Evolutionary conservation across 495 filamentous ascomycete genomes (phyloP), one percentile per base, ranked within the genome.

Genomic region (Corynascus novoguineensis): DNA sequence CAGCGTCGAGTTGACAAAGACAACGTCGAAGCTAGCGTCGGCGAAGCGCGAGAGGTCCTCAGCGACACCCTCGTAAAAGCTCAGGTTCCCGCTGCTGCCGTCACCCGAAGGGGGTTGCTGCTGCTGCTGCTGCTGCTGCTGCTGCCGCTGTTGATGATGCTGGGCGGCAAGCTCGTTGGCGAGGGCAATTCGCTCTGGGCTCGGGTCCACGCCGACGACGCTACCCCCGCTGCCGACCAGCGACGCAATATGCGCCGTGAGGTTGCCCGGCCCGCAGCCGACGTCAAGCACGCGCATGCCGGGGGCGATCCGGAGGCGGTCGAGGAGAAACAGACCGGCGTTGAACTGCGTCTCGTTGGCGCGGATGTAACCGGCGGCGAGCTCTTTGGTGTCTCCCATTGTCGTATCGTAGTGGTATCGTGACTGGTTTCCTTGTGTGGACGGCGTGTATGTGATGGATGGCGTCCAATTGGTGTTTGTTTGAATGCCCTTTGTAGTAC

Each of bases 211-310:
- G 24, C 44, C 44, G 11, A 28, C 24, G 24, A 46, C 44, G 44
- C 19, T 28, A 1, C 44, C 44, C 9, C 9, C 3, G 44, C 10
- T 2, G 1, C 44, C 44, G 44, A 46, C 44, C 4, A 46, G 44
- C 4, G 10, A 29, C 3, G 24, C 44, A 14, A 46, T 27, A 25
- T 46, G 25, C 10, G 44, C 44, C 3, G 44, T 46, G 24, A 46
- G 22, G 25, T 46, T 29, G 44, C 44, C 44, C 8, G 44, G 44
- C 11, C 44, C 44, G 44, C 44, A 46, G 24, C 44, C 44, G 44
- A 46, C 44, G 44, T 46, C 44, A 19, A 46, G 44, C 17, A 46
- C 44, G 44, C 19, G 44, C 44, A 46, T 46, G 24, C 44, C 44
- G 19, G 44, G 24, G 11, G 14, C 12, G 24, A 46, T n/a, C 0